Base-by-base conservation (phyloP, 23 red algal species). In the Gracilaria gracilis region DNA sequence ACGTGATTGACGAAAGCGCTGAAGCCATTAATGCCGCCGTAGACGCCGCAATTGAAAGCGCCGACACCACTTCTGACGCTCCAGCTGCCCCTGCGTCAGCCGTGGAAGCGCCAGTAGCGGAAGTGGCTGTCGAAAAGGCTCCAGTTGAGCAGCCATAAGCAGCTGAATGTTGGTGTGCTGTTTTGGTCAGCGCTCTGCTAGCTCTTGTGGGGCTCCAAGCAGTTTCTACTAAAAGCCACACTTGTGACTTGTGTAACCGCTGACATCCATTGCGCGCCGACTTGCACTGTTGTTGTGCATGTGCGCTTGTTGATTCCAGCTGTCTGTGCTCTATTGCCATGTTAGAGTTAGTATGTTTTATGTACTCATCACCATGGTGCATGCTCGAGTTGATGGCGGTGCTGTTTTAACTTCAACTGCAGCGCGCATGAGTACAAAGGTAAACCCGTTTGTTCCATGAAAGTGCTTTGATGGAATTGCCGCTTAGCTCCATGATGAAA, bases 11-110 rank as follows among this genome's bases (percentile, higher is more conserved):
- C 54, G 84, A 87, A 58, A 74, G 62, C 69, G 84, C 67, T 27
- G 84, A 87, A 38, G 69, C 84, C 25, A 87, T 87, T 21, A 87
- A 87, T 29, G 84, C 84, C 25, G 84, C 84, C 28, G 84, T 87
- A 14, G 84, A 87, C 65, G 84, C 84, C 1, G 84, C 84, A 9
- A 71, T 87, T 21, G 35, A 70, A 34, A 47, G n/a, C 4, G 39
- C 84, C 51, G 33, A 57, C 1, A 34, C 11, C 51, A 33, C 55
- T 13, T 21, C 67, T 7, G 61, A 71, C 29, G 11, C 51, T 55
- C 14, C 11, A 1, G 51, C 51, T 55, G 9, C 51, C 1, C 51
- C 51, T 55, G 51, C 11, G 51, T 20, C 51, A 55, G 51, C 17
- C 51, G 51, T 20, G 8, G 51, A 55, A 20, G 51, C 51, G 51